These are phyloP conservation scores for Aspergillus neoniger DNA, from an alignment of 2,329 filamentous ascomycete genomes.

Conservation along the genomic window DNA sequence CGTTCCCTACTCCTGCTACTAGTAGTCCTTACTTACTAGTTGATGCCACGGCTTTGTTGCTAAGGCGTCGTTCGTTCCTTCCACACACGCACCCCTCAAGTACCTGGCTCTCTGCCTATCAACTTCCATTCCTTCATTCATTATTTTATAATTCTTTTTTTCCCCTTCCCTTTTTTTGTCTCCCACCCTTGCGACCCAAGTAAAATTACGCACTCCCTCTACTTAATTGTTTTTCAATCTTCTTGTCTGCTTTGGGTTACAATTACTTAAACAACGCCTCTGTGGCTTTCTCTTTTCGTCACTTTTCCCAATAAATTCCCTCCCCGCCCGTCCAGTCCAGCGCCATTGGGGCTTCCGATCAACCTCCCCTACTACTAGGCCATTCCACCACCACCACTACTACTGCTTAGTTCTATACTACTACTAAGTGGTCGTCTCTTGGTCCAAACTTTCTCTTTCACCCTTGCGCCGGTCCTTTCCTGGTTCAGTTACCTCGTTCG, in stretches of 20 bases:
- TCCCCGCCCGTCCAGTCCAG: slow-evolving; percentile 5
- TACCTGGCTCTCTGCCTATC: slow-evolving; percentile 27
- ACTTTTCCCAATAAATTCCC: slow-evolving; percentile 11
- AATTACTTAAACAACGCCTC: not conserved
- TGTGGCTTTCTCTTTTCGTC: slow-evolving; percentile 1
- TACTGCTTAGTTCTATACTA: slow-evolving; percentile 1
- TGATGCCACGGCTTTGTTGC: slow-evolving; percentile 21
- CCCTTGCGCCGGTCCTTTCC: slow-evolving; percentile 13
- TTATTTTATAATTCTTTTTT: slow-evolving; percentile 22
- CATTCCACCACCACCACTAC: not conserved
- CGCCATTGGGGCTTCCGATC: slow-evolving; percentile 14
- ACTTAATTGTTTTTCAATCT: slow-evolving; percentile 11
- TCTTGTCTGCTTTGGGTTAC: slow-evolving; percentile 1
- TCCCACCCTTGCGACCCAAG: slow-evolving; percentile 8
- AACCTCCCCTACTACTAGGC: not conserved
- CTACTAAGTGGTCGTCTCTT: slow-evolving; percentile 5
- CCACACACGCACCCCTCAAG: not conserved
- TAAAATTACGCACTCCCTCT: slow-evolving; percentile 15
- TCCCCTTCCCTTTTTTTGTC: slow-evolving; percentile 5
- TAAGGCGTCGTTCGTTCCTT: slow-evolving; percentile 26
- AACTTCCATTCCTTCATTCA: slow-evolving; percentile 21
- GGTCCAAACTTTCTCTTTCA: slow-evolving; percentile 8
- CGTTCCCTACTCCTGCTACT: not conserved
- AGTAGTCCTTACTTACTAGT: slow-evolving; percentile 3
- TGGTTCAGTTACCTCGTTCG: slow-evolving; percentile 7